phyloP scores from a whole-genome alignment of 2,329 filamentous ascomycete species.

The Pochonia chlamydosporia region DNA sequence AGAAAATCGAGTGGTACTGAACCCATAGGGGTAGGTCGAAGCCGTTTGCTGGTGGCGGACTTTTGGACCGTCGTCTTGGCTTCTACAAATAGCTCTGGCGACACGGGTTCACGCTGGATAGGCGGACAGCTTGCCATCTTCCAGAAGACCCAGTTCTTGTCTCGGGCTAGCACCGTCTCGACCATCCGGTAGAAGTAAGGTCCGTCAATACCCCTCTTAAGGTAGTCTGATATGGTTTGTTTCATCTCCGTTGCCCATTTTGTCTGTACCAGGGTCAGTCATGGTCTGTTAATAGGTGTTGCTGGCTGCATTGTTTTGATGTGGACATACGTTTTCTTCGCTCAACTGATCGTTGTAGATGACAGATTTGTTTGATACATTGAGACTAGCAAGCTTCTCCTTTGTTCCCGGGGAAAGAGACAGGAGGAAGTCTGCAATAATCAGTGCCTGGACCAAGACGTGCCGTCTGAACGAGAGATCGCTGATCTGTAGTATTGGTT shows the following conservation, averaged over 20 bases:
- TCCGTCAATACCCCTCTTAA: conserved; percentile 75
- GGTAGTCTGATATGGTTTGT: conserved; percentile 71
- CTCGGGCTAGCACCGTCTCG: conserved; percentile 87
- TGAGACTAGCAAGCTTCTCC: conserved; percentile 65
- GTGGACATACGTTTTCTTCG: conserved; percentile 70
- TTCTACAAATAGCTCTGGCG: conserved; percentile 60
- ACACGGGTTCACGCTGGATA: conserved; percentile 71
- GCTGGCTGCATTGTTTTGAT: not conserved
- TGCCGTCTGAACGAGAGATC: conserved; percentile 92
- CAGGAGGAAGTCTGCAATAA: conserved; percentile 91
- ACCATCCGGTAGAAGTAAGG: conserved; percentile 96
- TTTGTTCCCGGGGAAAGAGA: conserved; percentile 80
- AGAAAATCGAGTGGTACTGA: conserved; percentile 76
- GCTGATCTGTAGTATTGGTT: conserved; percentile 55
- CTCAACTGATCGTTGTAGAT: conserved; percentile 72
- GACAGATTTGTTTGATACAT: conserved; percentile 74
- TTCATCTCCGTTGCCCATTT: conserved; percentile 83
- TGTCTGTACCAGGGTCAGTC: conserved; percentile 41
- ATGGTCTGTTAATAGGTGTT: not conserved
- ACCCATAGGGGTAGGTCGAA: conserved; percentile 63
- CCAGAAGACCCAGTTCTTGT: conserved; percentile 99
- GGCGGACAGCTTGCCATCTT: conserved; percentile 90
- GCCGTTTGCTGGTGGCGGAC: conserved; percentile 63
- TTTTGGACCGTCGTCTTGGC: conserved; percentile 62
- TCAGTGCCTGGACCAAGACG: conserved; percentile 90